Evolutionary conservation across 1,284 basidiomycete genomes (phyloP), one percentile per base, ranked within the genome.

Genomic region (Tilletia setariae): DNA sequence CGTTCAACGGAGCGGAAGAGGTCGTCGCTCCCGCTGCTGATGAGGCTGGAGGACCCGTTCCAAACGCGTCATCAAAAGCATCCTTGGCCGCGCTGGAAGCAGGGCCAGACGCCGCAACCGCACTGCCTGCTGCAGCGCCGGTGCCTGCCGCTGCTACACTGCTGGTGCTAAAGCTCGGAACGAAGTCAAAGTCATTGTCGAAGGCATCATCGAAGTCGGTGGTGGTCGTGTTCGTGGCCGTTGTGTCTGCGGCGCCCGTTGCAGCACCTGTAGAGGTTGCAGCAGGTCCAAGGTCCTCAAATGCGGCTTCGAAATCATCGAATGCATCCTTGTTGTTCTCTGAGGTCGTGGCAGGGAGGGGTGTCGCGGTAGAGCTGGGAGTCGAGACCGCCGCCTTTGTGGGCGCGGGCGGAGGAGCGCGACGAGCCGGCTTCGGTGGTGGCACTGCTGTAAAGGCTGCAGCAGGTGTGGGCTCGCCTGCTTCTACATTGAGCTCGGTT

Each of bases 261-360:
- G 21, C 71, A 51, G 16, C 53, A 21, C 8, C n/a, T 9, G 42
- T 32, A 19, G 63, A 43, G 23, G 13, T 40, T 8, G 6, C 68
- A 0, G 74, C 70, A 1, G 75, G 73, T 11, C 79, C 79, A 21
- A 82, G 69, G 56, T 80, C 79, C 43, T 78, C 76, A 61, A 82
- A 82, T 0, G 80, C 80, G 40, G 75, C 72, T 40, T 82, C 80
- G 63, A 82, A 82, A 63, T 82, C 80, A 67, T 82, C 79, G 63
- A 79, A 72, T 49, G 70, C 35, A 21, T 56, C 25, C n/a, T 56
- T 56, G 51, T 25, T 56, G 16, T 56, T 16, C 8, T 40, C 23
- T 40, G 46, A 47, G 19, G 40, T 21, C 23, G 65, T 28, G 32
- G 44, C 56, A 15, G 59, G n/a, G 25, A 43, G 19, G 43, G 53